Percentiles rank a stretch among this genome's conserved stretches.
These are phyloP conservation scores for Coemansia sp. DNA, from an alignment of 192 early-diverging fungal species.

Conservation along the genomic window DNA sequence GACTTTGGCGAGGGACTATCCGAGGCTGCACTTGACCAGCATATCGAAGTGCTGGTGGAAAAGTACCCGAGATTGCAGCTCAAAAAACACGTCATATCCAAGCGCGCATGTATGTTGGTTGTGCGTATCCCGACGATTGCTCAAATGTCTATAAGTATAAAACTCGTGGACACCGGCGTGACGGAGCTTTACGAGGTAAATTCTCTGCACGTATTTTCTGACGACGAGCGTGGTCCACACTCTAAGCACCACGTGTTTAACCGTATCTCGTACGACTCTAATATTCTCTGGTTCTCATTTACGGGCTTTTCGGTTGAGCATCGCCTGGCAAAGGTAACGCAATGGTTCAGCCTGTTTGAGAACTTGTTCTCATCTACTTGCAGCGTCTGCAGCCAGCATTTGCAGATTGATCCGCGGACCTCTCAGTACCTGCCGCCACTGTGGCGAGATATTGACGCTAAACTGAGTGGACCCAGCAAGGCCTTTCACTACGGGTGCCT, in stretches of 20 bases:
- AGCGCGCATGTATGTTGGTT: constrained; percentile 32
- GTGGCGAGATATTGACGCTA: constrained; percentile 46
- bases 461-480: constrained; percentile 24
- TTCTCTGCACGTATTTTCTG: constrained; percentile 32
- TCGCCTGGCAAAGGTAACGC: constrained; percentile 42
- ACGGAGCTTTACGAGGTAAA: constrained; percentile 33
- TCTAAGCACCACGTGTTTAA: constrained; percentile 47
- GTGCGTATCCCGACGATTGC: constrained; percentile 49
- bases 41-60: constrained; percentile 22
- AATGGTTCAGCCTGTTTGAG: constrained; percentile 51
- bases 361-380: constrained; percentile 52
- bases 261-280: constrained; percentile 44
- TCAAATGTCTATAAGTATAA: constrained; percentile 44
- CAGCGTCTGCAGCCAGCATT: constrained; percentile 40
- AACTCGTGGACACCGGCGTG: constrained; percentile 22
- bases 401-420: constrained; percentile 53
- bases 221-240: constrained; percentile 39
- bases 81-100: constrained; percentile 20
- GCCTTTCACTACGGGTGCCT: constrained; percentile 51
- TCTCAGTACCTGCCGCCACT: constrained; percentile 52
- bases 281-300: constrained; percentile 52
- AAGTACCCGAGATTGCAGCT: constrained; percentile 35
- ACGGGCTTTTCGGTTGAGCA: constrained; percentile 52
- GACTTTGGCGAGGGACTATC: constrained; percentile 45
- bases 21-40: constrained; percentile 26